These are phyloP conservation scores for Medicago truncatula DNA, from an alignment of 306 rosid genomes.

Conservation along the genomic window DNA sequence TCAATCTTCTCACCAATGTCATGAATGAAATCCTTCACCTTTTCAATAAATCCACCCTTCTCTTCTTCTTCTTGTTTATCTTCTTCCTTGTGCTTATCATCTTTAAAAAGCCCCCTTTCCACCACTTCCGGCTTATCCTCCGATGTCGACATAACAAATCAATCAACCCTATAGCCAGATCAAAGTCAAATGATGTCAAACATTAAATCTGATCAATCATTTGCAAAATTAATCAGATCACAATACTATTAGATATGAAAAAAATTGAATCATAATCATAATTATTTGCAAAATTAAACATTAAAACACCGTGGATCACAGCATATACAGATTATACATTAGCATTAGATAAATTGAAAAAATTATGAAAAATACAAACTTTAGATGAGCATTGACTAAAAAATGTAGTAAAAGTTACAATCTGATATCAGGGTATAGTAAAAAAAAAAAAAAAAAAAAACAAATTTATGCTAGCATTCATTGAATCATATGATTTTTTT, in stretches of 20 bases:
- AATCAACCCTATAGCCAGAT: constrained; percentile 34
- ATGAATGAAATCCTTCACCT: constrained; percentile 90
- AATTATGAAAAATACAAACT: constrained; percentile 30
- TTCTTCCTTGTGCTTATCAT: constrained; percentile 54
- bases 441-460: no score
- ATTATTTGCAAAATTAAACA: neutral
- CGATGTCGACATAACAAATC: constrained; percentile 68
- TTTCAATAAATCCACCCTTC: constrained; percentile 79
- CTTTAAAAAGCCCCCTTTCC: constrained; percentile 59
- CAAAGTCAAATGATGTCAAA: constrained; percentile 37
- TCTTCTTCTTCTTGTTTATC: constrained; percentile 52
- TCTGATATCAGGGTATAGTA: constrained; percentile 8
- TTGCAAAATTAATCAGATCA: neutral
- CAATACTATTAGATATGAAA: neutral
- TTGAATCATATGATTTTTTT: neutral
- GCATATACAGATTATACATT: constrained; percentile 18
- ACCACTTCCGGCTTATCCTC: constrained; percentile 63
- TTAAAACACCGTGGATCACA: constrained; percentile 28
- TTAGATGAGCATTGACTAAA: constrained; percentile 36
- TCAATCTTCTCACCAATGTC: constrained; percentile 97
- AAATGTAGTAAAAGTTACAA: constrained; percentile 22
- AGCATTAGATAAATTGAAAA: neutral
- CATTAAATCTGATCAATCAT: neutral
- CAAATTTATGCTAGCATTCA: no score
- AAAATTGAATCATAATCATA: neutral